A percentile compares a stretch with the other conserved stretches of the same genome.
Conservation (phyloP, 177 flowering plant species). For the Vitis hybrid region DNA sequence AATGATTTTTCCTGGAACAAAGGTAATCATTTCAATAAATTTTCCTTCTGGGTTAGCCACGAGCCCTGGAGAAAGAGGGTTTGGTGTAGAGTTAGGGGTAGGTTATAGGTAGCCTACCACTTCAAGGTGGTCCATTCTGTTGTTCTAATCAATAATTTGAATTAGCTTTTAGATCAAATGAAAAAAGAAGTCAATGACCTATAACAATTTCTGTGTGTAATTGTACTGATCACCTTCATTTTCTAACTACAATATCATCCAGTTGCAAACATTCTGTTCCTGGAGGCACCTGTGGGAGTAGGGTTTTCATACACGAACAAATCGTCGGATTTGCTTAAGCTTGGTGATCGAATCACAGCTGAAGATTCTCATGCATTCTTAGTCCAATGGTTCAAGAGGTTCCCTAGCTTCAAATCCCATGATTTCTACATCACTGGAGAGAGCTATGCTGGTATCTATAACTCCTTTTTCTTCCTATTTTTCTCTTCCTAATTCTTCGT, state of each 20-base stretch:
- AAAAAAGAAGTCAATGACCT: too few relatives aligned
- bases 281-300: slow-evolving; percentile 66
- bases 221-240: neutral
- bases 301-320: slow-evolving; percentile 62
- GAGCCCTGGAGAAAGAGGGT: too few relatives aligned
- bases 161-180: too few relatives aligned
- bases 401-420: slow-evolving; percentile 48
- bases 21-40: slow-evolving; percentile 22
- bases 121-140: too few relatives aligned
- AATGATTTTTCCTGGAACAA: slow-evolving; percentile 60
- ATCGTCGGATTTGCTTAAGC: slow-evolving; percentile 28
- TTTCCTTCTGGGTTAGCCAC: too few relatives aligned
- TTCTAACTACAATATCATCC: neutral
- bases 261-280: slow-evolving; percentile 58
- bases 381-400: slow-evolving; percentile 47
- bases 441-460: slow-evolving; percentile 52
- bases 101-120: too few relatives aligned
- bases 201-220: too few relatives aligned
- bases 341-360: slow-evolving; percentile 52
- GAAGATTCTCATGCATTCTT: slow-evolving; percentile 49
- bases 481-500: neutral
- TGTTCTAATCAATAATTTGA: too few relatives aligned
- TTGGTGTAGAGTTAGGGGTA: too few relatives aligned
- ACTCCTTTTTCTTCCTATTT: neutral
- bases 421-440: slow-evolving; percentile 60